A percentile compares a stretch with the other conserved stretches of the same genome.
These are phyloP conservation scores for Gentiana dahurica DNA, from an alignment of 257 asterid species.

Conservation along the genomic window DNA sequence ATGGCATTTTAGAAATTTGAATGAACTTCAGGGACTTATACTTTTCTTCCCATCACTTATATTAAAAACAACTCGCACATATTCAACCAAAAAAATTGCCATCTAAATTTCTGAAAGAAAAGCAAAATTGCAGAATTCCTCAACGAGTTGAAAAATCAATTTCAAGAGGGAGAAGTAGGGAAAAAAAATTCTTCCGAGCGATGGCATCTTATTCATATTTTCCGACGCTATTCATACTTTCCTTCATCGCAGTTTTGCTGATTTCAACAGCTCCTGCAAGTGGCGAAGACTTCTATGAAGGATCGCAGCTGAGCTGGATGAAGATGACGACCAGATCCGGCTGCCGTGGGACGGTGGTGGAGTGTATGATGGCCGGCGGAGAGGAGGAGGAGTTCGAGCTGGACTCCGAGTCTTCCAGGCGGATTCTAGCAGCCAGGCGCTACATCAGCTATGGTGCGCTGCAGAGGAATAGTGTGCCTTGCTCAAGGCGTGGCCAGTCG, in stretches of 20 bases:
- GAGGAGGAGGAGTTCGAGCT: constrained; percentile 56
- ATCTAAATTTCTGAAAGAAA: too few species aligned
- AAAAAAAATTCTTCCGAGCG: not conserved
- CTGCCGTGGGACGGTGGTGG: constrained; percentile 24
- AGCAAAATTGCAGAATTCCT: not conserved
- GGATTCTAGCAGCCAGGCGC: constrained; percentile 46
- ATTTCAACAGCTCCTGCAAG: constrained; percentile 32
- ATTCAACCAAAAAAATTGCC: too few species aligned
- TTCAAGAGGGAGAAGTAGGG: not conserved
- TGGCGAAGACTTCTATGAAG: constrained; percentile 14
- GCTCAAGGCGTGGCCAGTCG: constrained; percentile 93
- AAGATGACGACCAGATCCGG: constrained; percentile 2
- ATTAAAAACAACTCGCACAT: too few species aligned
- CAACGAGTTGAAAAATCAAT: not conserved
- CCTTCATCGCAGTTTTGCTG: constrained; percentile 10
- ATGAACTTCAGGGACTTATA: too few species aligned
- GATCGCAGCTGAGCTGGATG: constrained; percentile 7
- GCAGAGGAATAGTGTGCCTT: constrained; percentile 71
- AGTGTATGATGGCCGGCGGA: constrained; percentile 54
- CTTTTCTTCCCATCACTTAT: too few species aligned
- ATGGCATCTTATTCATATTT: constrained; percentile 13
- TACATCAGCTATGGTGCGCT: constrained; percentile 97
- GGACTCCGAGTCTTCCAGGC: constrained; percentile 69
- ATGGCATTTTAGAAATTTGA: too few species aligned
- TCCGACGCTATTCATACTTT: not conserved